Base-by-base conservation (phyloP, 495 filamentous ascomycete genomes). In the Hyphodiscus hymeniophilus region DNA sequence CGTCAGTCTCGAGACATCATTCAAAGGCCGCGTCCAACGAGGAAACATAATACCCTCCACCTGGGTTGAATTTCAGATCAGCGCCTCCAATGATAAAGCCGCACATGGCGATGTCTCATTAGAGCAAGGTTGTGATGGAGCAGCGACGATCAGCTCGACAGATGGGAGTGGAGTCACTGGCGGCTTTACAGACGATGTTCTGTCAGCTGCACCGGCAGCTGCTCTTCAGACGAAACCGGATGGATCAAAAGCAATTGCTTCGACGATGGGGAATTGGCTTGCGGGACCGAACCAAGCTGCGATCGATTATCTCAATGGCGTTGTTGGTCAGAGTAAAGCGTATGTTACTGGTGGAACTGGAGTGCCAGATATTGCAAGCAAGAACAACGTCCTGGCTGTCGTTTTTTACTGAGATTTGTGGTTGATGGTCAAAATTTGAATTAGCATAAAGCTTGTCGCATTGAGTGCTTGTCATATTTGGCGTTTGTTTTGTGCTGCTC, bases 21-120 rank as follows among this genome's bases (percentile, higher is more conserved):
- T 71, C 60, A 71, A 71, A 52, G 67, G 67, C 38, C 64, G 67
- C 16, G 67, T 71, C 2, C 67, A 69, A 54, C 65, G 67, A 38
- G 65, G 65, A 8, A 62, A 56, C 30, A 52, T 54, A 17, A 58
- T 60, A 7, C 66, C 66, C 0, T 58, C 64, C 11, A 71, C 67
- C 3, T 71, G 67, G 67, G 61, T 57, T 4, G 67, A 71, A 36
- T 71, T 71, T 51, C 67, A 71, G 50, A 51, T 69, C 47, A 55
- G 56, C 11, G 66, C 67, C 7, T 42, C 52, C 2, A 56, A 69
- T 40, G 67, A 71, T 47, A 54, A 53, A n/a, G 45, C 54, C 17
- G 66, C 67, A 2, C 67, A 71, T 47, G 67, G 67, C 21, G 67
- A 71, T 47, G 62, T 71, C 48, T 60, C 54, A 8, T 40, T 69